Evolutionary conservation across 2,329 filamentous ascomycete genomes (phyloP).

Genomic region (Cladosporium sp.): DNA sequence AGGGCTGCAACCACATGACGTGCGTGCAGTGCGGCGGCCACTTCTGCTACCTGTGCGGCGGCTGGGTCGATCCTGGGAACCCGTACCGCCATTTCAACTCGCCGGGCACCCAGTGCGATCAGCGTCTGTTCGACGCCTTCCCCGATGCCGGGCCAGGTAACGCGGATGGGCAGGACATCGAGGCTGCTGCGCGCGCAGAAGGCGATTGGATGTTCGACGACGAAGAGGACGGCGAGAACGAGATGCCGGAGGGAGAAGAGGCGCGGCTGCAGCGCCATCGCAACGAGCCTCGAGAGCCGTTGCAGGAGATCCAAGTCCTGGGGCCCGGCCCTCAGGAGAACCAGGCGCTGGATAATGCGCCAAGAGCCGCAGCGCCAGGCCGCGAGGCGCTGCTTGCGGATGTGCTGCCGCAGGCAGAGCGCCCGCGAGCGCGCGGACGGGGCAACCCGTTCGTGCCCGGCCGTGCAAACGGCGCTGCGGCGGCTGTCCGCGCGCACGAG

Average conservation of each 20-base stretch:
- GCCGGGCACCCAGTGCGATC: constrained; percentile 62
- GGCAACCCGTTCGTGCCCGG: constrained; percentile 22
- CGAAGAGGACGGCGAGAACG: constrained; percentile 24
- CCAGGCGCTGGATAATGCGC: too few species aligned
- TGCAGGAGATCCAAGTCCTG: too few species aligned
- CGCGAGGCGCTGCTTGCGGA: too few species aligned
- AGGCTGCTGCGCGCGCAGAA: too few species aligned
- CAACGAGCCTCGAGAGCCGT: too few species aligned
- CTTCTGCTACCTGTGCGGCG: constrained; percentile 89
- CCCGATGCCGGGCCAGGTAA: constrained; percentile 43
- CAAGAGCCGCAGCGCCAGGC: too few species aligned
- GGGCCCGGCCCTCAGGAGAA: too few species aligned
- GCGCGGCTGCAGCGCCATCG: too few species aligned
- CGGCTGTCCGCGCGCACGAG: constrained; percentile 15
- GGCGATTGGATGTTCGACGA: constrained; percentile 16
- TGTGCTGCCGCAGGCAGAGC: too few species aligned
- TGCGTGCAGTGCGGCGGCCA: constrained; percentile 85
- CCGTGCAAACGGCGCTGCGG: constrained; percentile 15
- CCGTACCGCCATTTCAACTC: constrained; percentile 87
- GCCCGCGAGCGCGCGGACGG: constrained; percentile 12
- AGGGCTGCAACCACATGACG: constrained; percentile 93
- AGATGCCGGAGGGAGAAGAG: too few species aligned
- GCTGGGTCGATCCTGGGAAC: constrained; percentile 75
- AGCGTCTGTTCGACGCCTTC: constrained; percentile 85
- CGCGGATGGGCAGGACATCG: constrained; percentile 47